Evolutionary conservation across 805 yeast species (phyloP).

Genomic region (Metschnikowia gelsemii): DNA sequence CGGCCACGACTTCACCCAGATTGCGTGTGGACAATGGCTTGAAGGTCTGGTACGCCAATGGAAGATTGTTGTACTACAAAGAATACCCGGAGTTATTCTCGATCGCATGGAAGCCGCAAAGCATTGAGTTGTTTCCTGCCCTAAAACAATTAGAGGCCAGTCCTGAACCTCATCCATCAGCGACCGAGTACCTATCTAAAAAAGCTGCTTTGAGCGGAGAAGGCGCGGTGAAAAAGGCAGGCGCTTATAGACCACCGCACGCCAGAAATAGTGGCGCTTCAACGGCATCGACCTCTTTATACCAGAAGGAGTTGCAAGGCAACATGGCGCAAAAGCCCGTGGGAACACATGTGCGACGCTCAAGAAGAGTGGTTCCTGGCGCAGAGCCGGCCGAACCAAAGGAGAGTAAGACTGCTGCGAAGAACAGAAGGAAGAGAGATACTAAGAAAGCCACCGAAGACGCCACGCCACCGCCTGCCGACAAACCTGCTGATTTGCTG

Average conservation of each 20-base stretch:
- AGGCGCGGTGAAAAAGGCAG: conserved; percentile 52
- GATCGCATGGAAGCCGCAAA: conserved; percentile 82
- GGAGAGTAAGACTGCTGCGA: conserved; percentile 65
- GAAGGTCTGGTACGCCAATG: conserved; percentile 89
- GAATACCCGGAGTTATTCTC: conserved; percentile 80
- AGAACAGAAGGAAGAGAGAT: conserved; percentile 75
- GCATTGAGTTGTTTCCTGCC: conserved; percentile 52
- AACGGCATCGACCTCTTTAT: conserved; percentile 49
- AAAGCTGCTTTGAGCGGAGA: conserved; percentile 34
- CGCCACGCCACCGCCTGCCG: conserved; percentile 18
- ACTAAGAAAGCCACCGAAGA: conserved; percentile 41
- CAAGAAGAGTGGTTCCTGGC: conserved; percentile 53
- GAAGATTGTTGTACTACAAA: conserved; percentile 71
- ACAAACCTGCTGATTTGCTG: conserved; percentile 12
- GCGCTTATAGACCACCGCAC: conserved; percentile 97
- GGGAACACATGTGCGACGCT: conserved; percentile 23
- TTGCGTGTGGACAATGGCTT: conserved; percentile 95
- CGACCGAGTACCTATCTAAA: conserved; percentile 53
- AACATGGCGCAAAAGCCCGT: conserved; percentile 18
- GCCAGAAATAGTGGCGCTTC: conserved; percentile 55
- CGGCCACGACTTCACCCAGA: conserved; percentile 97
- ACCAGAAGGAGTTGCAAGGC: conserved; percentile 52
- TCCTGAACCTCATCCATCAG: conserved; percentile 71
- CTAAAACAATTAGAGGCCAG: conserved; percentile 51
- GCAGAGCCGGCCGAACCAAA: conserved; percentile 40